Evolutionary conservation across 129 eudicot species (phyloP).

Genomic region (Apium graveolens): DNA sequence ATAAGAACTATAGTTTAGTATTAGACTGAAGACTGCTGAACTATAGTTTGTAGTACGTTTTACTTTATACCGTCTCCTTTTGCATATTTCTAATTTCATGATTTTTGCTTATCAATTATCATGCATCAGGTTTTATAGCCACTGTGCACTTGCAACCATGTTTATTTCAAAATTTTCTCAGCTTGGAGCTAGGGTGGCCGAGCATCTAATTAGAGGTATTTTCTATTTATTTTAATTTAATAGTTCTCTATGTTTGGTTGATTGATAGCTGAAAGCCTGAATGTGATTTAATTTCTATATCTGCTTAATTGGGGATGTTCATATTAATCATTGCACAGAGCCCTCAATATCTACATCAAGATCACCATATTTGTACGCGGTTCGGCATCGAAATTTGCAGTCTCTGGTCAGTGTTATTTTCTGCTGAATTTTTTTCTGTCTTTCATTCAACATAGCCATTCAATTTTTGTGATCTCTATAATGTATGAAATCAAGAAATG

Average conservation of each 20-base stretch:
- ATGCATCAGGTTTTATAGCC: conserved; percentile 14
- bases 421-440: neutral
- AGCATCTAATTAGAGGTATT: conserved; percentile 31
- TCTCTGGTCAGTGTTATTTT: conserved; percentile 37
- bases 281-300: neutral
- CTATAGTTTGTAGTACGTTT: neutral
- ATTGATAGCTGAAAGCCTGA: conserved; percentile 13
- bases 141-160: conserved; percentile 22
- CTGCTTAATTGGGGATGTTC: conserved; percentile 9
- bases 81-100: neutral
- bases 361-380: neutral
- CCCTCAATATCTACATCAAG: neutral
- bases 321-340: conserved; percentile 2
- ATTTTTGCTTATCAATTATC: neutral
- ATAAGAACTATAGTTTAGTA: neutral
- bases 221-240: conserved; percentile 4
- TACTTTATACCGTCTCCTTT: neutral
- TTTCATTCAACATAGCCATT: neutral
- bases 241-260: neutral
- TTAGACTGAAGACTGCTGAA: neutral
- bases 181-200: conserved; percentile 39
- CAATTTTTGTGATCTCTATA: neutral
- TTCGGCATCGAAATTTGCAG: conserved; percentile 15
- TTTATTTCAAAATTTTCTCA: conserved; percentile 35
- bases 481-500: neutral